Conservation (phyloP, 2,329 filamentous ascomycete species). For the Pezicula neosporulosa region DNA sequence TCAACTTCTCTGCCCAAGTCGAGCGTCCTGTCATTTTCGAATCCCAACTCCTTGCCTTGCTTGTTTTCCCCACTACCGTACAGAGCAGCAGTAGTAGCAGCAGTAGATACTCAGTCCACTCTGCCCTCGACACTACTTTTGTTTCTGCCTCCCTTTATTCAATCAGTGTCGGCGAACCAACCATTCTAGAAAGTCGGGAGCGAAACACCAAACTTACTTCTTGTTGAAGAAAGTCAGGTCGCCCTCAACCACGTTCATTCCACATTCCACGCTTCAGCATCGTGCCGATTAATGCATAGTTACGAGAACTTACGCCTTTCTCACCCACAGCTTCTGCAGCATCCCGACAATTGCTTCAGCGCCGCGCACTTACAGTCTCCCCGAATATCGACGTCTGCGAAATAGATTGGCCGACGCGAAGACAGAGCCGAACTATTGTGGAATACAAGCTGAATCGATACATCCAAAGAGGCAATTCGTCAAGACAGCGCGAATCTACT, state of each 20-base stretch:
- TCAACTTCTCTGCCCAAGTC: not conserved
- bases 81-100: too few relatives aligned
- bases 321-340: constrained; percentile 14
- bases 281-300: constrained; percentile 13
- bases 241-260: not conserved
- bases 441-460: not conserved
- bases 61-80: too few relatives aligned
- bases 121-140: too few relatives aligned
- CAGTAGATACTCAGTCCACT: too few relatives aligned
- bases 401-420: constrained; percentile 7
- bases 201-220: not conserved
- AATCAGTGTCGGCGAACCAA: not conserved
- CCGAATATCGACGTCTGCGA: constrained; percentile 4
- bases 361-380: constrained; percentile 8
- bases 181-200: not conserved
- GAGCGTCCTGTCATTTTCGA: too few relatives aligned
- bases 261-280: constrained; percentile 4
- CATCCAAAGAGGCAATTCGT: not conserved
- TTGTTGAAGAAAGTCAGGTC: constrained; percentile 1
- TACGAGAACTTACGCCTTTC: constrained; percentile 12
- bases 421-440: constrained; percentile 3
- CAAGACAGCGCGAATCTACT: not conserved
- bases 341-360: constrained; percentile 12
- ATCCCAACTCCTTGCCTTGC: too few relatives aligned
- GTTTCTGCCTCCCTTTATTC: too few relatives aligned